These are phyloP conservation scores for Gillenia trifoliata DNA, from an alignment of 306 rosid species.

Conservation along the genomic window DNA sequence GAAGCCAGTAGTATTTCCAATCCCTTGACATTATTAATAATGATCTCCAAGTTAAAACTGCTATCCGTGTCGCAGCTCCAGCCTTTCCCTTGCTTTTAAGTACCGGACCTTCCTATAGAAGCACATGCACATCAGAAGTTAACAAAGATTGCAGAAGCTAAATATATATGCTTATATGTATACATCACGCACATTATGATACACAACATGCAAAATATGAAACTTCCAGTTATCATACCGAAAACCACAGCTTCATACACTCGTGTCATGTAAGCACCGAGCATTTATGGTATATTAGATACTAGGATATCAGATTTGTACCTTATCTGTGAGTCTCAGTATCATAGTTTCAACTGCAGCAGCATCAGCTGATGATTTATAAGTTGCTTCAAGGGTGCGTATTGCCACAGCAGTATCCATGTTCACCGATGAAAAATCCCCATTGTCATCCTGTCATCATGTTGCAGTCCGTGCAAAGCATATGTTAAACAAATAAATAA, in stretches of 20 bases:
- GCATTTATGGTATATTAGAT: neutral
- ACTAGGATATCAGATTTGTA: conserved; percentile 7
- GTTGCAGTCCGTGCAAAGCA: conserved; percentile 20
- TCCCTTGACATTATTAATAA: conserved; percentile 95
- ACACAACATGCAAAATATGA: neutral
- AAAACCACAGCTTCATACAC: neutral
- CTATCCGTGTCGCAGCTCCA: conserved; percentile 61
- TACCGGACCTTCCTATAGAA: conserved; percentile 81
- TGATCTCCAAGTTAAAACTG: conserved; percentile 96
- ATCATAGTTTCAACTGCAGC: conserved; percentile 90
- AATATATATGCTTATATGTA: neutral
- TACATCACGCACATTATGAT: neutral
- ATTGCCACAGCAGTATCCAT: conserved; percentile 99
- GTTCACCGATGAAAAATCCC: conserved; percentile 90
- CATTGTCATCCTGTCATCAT: conserved; percentile 78
- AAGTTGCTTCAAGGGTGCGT: conserved; percentile 97
- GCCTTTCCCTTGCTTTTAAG: conserved; percentile 96
- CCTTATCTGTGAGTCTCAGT: conserved; percentile 84
- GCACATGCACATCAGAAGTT: conserved; percentile 26
- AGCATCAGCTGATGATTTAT: conserved; percentile 91
- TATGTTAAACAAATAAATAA: conserved; percentile 1
- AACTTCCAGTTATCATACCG: neutral
- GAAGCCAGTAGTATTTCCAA: conserved; percentile 98
- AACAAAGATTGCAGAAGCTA: conserved; percentile 13
- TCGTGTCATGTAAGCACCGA: neutral